Evolutionary conservation across 208 protist species (phyloP), one percentile per base, ranked within the genome.

Genomic region (Leptomonas pyrrhocoris): DNA sequence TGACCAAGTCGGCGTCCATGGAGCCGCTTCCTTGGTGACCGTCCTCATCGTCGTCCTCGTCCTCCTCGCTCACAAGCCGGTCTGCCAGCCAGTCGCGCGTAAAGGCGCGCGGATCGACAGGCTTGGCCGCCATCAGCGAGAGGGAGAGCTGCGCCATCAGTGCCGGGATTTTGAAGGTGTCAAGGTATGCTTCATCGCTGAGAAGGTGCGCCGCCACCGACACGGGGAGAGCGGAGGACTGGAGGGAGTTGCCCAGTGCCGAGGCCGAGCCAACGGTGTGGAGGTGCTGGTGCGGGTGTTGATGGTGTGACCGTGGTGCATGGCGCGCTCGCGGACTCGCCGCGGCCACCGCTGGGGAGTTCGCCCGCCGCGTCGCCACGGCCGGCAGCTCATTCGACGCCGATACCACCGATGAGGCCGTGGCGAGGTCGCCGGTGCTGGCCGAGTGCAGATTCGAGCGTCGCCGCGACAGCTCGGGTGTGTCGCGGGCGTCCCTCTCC

Each of bases 161-260:
- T 4, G 81, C 54, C 3, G 68, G 45, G 50, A 95, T 81, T 38
- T 73, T 73, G 48, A 80, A 86, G 18, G 72, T 56, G 31, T 85
- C 75, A 8, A 93, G 61, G 67, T 92, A 93, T n/a, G 75, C 60
- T 58, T 88, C 74, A 46, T 93, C 85, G 42, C 83, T 77, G 1
- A 77, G 71, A 21, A 77, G 46, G 3, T 67, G 62, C 30, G 53
- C 53, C 15, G 60, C 43, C 23, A 74, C 50, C 2, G 61, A 49
- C 1, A 28, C n/a, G 18, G 36, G 34, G 23, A 25, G 49, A 21
- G 21, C 36, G 16, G 49, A 38, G 5, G 51, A 25, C 8, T 45
- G 57, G 3, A 38, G 9, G 0, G 58, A 64, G 63, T 15, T 31
- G 8, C 9, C 31, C 15, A 45, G 8, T 28, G 19, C 38, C n/a